A percentile compares a stretch with the other conserved stretches of the same genome.
These are phyloP conservation scores for Ustilago shanxiensis DNA, from an alignment of 1,284 basidiomycete genomes.

Conservation along the genomic window DNA sequence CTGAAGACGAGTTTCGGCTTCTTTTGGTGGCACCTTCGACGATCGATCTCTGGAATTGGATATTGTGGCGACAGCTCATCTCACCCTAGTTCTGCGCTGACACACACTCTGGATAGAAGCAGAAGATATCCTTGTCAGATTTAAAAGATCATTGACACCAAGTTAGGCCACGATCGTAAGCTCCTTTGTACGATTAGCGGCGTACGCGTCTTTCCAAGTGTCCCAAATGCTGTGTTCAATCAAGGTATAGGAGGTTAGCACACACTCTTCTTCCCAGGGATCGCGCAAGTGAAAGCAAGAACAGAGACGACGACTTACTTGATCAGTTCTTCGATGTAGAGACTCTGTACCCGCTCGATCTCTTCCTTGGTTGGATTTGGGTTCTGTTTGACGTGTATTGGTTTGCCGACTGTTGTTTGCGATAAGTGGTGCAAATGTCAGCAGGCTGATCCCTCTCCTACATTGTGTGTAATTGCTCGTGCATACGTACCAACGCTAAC, in stretches of 20 bases:
- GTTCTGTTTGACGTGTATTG: slow-evolving; percentile 82
- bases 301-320: slow-evolving; percentile 48
- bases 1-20: too few species aligned
- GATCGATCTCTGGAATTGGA: too few species aligned
- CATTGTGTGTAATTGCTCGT: background rate
- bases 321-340: slow-evolving; percentile 85
- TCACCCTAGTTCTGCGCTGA: background rate
- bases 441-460: background rate
- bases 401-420: slow-evolving; percentile 77
- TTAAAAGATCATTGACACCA: background rate
- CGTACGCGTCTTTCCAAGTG: slow-evolving; percentile 67
- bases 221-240: slow-evolving; percentile 61
- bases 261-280: background rate
- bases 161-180: slow-evolving; percentile 61
- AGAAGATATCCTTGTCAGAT: background rate
- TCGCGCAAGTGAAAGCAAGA: background rate
- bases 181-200: slow-evolving; percentile 64
- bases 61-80: background rate
- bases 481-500: slow-evolving; percentile 79
- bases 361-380: slow-evolving; percentile 86
- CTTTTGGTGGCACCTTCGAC: too few species aligned
- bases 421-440: background rate
- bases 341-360: slow-evolving; percentile 81
- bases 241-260: background rate
- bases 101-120: background rate